Conservation (phyloP, 305 asterid species). For the Solanum hybrid region DNA sequence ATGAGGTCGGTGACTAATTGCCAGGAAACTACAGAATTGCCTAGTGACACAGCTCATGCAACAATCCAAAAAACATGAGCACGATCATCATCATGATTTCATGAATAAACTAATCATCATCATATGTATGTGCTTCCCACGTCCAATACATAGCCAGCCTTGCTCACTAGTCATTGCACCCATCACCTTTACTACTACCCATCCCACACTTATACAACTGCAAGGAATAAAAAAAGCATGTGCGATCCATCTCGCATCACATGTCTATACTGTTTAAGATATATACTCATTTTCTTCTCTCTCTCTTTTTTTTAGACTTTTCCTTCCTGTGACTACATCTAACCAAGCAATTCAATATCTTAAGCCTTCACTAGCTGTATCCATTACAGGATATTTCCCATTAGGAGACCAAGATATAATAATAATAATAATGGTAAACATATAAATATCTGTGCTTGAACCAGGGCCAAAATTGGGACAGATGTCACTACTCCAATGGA, state of each 20-base stretch:
- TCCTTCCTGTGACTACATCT: background rate
- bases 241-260: background rate
- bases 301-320: background rate
- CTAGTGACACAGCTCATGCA: constrained; percentile 6
- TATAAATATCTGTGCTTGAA: background rate
- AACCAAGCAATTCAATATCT: background rate
- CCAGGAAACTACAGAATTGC: constrained; percentile 3
- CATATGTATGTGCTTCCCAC: background rate
- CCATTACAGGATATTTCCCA: background rate
- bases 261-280: background rate
- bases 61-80: constrained; percentile 4
- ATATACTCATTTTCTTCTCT: background rate
- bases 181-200: background rate
- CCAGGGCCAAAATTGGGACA: background rate
- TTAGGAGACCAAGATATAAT: background rate
- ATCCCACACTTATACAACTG: background rate
- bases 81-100: background rate
- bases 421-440: background rate
- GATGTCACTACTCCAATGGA: background rate
- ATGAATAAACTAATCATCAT: background rate
- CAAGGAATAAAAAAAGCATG: background rate
- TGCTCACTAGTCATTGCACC: background rate
- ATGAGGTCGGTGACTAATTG: background rate
- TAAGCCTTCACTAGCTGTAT: background rate
- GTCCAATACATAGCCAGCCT: background rate